phyloP scores from a whole-genome alignment of 495 filamentous ascomycete species.

The Staphylotrichum longicolle region DNA sequence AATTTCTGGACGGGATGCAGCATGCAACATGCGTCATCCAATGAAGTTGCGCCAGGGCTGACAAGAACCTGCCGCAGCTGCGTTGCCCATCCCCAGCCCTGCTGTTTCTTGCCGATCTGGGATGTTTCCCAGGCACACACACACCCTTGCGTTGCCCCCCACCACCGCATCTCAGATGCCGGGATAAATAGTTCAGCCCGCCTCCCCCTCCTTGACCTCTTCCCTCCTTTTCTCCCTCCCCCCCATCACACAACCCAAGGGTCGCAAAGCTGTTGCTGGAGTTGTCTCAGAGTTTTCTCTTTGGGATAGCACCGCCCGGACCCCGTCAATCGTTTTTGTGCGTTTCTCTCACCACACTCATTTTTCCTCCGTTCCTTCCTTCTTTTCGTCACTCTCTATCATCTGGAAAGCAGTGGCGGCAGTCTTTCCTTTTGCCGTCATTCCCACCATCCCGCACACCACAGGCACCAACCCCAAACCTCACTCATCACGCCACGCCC shows the following conservation, averaged over 20 bases:
- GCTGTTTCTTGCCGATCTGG: constrained; percentile 26
- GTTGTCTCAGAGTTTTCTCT: constrained; percentile 45
- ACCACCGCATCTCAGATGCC: constrained; percentile 11
- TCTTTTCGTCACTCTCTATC: constrained; percentile 52
- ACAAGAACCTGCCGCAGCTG: constrained; percentile 7
- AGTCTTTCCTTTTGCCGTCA: constrained; percentile 31
- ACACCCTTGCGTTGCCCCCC: constrained; percentile 16
- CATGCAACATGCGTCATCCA: neutral
- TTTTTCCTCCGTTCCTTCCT: constrained; percentile 29
- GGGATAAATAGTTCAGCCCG: constrained; percentile 44
- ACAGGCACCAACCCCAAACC: constrained; percentile 26
- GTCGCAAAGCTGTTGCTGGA: constrained; percentile 50
- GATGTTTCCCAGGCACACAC: constrained; percentile 23
- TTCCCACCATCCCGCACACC: constrained; percentile 35
- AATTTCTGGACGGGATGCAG: neutral
- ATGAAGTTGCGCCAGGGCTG: neutral
- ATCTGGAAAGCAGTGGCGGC: constrained; percentile 21
- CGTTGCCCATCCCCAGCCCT: constrained; percentile 21
- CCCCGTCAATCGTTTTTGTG: constrained; percentile 53
- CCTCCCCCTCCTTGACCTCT: constrained; percentile 29
- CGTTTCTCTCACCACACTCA: constrained; percentile 36
- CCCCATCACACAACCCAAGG: constrained; percentile 50
- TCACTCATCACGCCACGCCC: constrained; percentile 23
- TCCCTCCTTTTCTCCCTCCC: constrained; percentile 39
- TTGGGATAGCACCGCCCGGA: constrained; percentile 48